Conservation (phyloP, 306 rosid genomes). For the Rosa multiflora region DNA sequence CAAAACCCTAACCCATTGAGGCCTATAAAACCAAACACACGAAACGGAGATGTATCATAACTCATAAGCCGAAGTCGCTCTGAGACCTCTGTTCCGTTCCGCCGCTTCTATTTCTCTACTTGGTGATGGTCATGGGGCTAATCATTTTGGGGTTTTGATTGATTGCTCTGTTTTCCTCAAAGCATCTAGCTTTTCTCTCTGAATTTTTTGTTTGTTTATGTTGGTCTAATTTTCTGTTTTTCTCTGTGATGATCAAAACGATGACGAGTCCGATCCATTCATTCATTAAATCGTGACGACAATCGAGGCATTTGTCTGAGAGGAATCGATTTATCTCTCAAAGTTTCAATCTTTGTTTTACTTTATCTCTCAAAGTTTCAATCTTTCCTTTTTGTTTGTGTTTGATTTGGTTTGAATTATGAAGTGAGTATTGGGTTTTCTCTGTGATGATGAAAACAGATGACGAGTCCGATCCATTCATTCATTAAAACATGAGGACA, state of each 20-base stretch:
- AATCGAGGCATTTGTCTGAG: conserved; percentile 17
- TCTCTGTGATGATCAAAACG: conserved; percentile 14
- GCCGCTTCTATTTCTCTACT: not conserved
- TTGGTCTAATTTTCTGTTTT: not conserved
- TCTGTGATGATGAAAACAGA: conserved; percentile 69
- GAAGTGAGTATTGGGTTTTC: conserved; percentile 28
- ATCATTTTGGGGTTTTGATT: not conserved
- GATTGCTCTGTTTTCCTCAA: not conserved
- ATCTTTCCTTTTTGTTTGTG: not conserved
- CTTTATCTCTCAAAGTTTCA: not conserved
- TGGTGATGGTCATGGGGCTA: not conserved
- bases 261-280: conserved; percentile 19
- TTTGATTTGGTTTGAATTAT: not conserved
- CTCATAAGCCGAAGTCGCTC: not conserved
- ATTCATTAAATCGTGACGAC: conserved; percentile 7
- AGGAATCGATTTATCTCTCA: not conserved
- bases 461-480: conserved; percentile 94
- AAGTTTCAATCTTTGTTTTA: not conserved
- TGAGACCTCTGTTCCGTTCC: not conserved
- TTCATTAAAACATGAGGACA: conserved; percentile 65
- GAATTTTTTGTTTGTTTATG: not conserved
- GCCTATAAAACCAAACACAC: conserved; percentile 24
- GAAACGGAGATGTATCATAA: not conserved
- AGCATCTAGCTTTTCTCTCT: not conserved
- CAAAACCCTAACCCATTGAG: conserved; percentile 27